Evolutionary conservation across 352 stramenopile genomes (phyloP).

Genomic region (Phytophthora colocasiae): DNA sequence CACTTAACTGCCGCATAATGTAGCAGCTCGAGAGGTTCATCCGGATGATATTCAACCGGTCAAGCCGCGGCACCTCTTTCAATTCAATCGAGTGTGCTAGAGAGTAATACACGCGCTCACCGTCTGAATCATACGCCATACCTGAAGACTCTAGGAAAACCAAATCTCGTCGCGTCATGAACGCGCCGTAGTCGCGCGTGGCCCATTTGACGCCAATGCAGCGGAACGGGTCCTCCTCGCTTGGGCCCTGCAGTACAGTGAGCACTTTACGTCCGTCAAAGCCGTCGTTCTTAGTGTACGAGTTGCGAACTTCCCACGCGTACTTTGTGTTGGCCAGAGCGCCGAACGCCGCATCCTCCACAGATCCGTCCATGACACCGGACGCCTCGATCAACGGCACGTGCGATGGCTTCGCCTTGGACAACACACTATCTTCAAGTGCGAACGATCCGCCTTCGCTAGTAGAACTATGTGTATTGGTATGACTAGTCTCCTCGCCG

Average conservation of each 20-base stretch:
- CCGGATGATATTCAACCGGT: conserved; percentile 41
- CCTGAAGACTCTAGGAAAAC: conserved; percentile 50
- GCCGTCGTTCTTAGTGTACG: conserved; percentile 48
- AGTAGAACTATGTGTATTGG: conserved; percentile 38
- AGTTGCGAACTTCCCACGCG: conserved; percentile 37
- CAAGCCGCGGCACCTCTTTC: conserved; percentile 33
- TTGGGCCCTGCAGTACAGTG: conserved; percentile 38
- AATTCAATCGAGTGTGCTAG: conserved; percentile 44
- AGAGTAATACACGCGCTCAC: conserved; percentile 42
- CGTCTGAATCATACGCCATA: conserved; percentile 42
- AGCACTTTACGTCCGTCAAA: conserved; percentile 41
- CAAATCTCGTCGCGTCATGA: conserved; percentile 42
- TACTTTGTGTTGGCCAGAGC: conserved; percentile 32
- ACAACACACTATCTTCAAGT: conserved; percentile 30
- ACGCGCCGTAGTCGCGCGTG: conserved; percentile 37
- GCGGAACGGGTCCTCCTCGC: conserved; percentile 46
- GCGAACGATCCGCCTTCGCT: conserved; percentile 40
- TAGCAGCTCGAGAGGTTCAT: conserved; percentile 61
- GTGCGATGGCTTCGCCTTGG: conserved; percentile 27
- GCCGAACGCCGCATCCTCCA: conserved; percentile 37
- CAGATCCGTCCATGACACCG: conserved; percentile 33
- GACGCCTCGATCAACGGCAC: conserved; percentile 32
- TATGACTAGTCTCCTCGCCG: conserved; percentile 17
- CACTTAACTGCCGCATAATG: conserved; percentile 45
- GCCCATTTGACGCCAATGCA: conserved; percentile 51